phyloP scores from a whole-genome alignment of 129 eudicot species.

The Escallonia rubra region DNA sequence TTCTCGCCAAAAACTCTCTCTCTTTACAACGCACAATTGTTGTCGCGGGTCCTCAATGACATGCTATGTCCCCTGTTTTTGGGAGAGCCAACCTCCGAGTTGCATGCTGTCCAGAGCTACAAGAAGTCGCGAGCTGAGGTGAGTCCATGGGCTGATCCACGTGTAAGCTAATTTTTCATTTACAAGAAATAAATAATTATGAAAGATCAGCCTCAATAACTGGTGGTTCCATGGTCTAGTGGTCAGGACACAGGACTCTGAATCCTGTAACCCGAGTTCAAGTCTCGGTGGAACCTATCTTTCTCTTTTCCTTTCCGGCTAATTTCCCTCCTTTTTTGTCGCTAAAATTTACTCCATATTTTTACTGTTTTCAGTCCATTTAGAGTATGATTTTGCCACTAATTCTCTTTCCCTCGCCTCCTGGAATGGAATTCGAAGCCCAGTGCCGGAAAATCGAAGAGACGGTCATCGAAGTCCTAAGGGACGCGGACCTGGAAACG shows the following conservation, averaged over 20 bases:
- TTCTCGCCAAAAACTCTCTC: no score
- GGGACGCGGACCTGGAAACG: constrained; percentile 49
- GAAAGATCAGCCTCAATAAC: no score
- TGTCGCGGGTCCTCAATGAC: no score
- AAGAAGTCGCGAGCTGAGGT: no score
- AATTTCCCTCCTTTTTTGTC: background rate
- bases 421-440: constrained; percentile 29
- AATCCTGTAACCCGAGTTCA: constrained; percentile 88
- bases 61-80: no score
- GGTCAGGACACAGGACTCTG: constrained; percentile 82
- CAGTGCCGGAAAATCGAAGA: constrained; percentile 40
- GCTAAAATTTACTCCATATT: background rate
- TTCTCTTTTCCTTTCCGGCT: background rate
- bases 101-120: no score
- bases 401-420: constrained; percentile 15
- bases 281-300: constrained; percentile 64
- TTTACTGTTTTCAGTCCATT: background rate
- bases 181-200: no score
- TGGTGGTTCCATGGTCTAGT: constrained; percentile 59
- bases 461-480: constrained; percentile 47
- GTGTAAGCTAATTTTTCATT: no score
- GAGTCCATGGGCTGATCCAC: no score
- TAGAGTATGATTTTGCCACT: background rate
- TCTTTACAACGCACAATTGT: no score
- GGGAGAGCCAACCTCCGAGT: no score